Percentiles rank a stretch among this genome's conserved stretches.
Evolutionary conservation across 2,329 filamentous ascomycete species (phyloP).

Genomic region (Lizonia empirigonia): DNA sequence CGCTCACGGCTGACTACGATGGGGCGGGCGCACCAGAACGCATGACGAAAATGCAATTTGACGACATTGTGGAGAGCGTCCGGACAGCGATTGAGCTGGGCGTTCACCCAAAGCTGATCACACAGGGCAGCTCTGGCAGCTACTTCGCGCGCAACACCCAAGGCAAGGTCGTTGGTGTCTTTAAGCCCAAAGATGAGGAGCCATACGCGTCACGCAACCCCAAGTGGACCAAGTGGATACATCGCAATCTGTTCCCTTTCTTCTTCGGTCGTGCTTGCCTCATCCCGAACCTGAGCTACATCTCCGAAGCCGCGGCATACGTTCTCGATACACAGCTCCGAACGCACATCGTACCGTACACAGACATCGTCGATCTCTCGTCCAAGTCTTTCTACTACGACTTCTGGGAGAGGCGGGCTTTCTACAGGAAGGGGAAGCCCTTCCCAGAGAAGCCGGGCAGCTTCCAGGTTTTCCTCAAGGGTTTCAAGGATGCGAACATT

Average conservation of each 20-base stretch:
- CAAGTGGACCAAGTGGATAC: conserved; percentile 99
- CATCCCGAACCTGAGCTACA: conserved; percentile 96
- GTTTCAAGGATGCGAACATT: conserved; percentile 95
- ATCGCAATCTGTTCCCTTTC: conserved; percentile 95
- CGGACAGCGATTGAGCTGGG: conserved; percentile 85
- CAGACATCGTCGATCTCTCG: conserved; percentile 89
- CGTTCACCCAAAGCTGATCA: conserved; percentile 92
- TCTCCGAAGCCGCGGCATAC: conserved; percentile 96
- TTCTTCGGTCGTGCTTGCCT: conserved; percentile 94
- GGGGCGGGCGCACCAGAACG: conserved; percentile 61
- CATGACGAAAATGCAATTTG: conserved; percentile 82
- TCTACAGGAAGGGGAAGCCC: conserved; percentile 83
- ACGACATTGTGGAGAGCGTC: conserved; percentile 89
- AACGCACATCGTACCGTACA: conserved; percentile 94
- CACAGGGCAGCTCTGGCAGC: conserved; percentile 95
- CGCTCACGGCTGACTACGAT: conserved; percentile 64
- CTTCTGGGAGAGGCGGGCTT: conserved; percentile 91
- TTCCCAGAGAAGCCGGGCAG: conserved; percentile 91
- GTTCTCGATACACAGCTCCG: conserved; percentile 88
- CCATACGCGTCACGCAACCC: conserved; percentile 96
- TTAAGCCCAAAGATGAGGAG: conserved; percentile 99
- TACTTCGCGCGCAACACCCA: conserved; percentile 94
- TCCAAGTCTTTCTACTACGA: conserved; percentile 99
- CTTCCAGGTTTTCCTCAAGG: conserved; percentile 96
- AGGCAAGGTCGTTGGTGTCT: conserved; percentile 95